A percentile compares a stretch with the other conserved stretches of the same genome.
Conservation (phyloP, 441 rosid genomes). For the Syzygium malaccense region DNA sequence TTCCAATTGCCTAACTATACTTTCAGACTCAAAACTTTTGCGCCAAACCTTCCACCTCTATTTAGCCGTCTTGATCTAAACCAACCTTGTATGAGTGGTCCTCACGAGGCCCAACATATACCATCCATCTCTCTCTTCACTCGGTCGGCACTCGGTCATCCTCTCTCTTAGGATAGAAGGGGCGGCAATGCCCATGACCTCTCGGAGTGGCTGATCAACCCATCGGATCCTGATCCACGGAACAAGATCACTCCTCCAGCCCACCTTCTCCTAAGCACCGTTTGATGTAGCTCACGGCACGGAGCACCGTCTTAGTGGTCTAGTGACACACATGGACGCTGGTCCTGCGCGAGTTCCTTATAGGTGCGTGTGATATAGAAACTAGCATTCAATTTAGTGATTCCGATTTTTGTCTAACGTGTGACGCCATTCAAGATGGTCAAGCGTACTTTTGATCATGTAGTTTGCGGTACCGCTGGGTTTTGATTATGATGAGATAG, state of each 20-base stretch:
- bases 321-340: slow-evolving; percentile 36
- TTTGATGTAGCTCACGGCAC: slow-evolving; percentile 38
- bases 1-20: no score
- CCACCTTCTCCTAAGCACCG: slow-evolving; percentile 33
- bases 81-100: slow-evolving; percentile 26
- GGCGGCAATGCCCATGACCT: slow-evolving; percentile 43
- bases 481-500: no score
- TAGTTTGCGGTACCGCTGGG: no score
- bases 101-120: slow-evolving; percentile 53
- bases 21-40: no score
- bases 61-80: no score
- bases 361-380: no score
- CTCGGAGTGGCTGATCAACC: slow-evolving; percentile 46
- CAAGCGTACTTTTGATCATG: no score
- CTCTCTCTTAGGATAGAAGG: slow-evolving; percentile 36
- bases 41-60: no score
- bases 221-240: slow-evolving; percentile 51
- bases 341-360: slow-evolving; percentile 44
- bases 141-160: slow-evolving; percentile 10
- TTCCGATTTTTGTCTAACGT: not conserved
- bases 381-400: not conserved
- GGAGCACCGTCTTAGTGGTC: slow-evolving; percentile 37
- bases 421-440: no score
- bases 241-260: slow-evolving; percentile 32
- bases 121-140: slow-evolving; percentile 47